phyloP scores from a whole-genome alignment of 768 basidiomycete species.

The Leccinellum albellum region DNA sequence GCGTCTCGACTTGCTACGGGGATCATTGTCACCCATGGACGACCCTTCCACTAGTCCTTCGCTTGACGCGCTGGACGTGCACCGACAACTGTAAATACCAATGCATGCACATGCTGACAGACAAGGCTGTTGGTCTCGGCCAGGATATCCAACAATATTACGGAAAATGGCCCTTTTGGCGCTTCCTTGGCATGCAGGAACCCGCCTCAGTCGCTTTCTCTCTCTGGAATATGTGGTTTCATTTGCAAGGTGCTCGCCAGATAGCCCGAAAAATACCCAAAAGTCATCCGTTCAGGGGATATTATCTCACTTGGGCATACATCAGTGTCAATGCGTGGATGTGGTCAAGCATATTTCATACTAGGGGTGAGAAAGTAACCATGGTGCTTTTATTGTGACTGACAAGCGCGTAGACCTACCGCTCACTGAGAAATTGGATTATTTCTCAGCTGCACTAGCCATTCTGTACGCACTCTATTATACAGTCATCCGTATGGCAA shows the following conservation, averaged over 20 bases:
- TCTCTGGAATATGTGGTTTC: conserved; percentile 76
- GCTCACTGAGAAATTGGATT: conserved; percentile 86
- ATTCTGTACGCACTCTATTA: conserved; percentile 81
- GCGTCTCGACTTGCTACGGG: conserved; percentile 34
- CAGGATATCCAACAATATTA: conserved; percentile 69
- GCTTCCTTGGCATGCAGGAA: conserved; percentile 87
- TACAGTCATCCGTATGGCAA: conserved; percentile 71
- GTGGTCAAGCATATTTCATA: conserved; percentile 91
- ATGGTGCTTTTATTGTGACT: background rate
- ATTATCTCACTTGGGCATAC: conserved; percentile 63
- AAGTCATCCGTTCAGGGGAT: conserved; percentile 64
- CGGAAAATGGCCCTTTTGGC: conserved; percentile 97
- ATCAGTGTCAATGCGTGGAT: conserved; percentile 88
- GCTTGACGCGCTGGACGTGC: conserved; percentile 84
- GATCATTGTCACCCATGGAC: conserved; percentile 13
- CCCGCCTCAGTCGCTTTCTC: conserved; percentile 91
- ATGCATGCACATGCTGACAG: conserved; percentile 82
- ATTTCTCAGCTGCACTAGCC: conserved; percentile 87
- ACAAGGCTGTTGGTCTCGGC: conserved; percentile 43
- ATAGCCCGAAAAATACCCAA: conserved; percentile 46
- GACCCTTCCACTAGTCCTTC: conserved; percentile 51
- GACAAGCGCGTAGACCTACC: conserved; percentile 57
- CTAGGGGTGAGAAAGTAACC: conserved; percentile 59
- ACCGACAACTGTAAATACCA: conserved; percentile 81
- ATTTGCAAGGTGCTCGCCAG: conserved; percentile 55